Percentiles rank a stretch among this genome's conserved stretches.
phyloP scores from a whole-genome alignment of 805 yeast species.

The Pichia gijzeniarum region DNA sequence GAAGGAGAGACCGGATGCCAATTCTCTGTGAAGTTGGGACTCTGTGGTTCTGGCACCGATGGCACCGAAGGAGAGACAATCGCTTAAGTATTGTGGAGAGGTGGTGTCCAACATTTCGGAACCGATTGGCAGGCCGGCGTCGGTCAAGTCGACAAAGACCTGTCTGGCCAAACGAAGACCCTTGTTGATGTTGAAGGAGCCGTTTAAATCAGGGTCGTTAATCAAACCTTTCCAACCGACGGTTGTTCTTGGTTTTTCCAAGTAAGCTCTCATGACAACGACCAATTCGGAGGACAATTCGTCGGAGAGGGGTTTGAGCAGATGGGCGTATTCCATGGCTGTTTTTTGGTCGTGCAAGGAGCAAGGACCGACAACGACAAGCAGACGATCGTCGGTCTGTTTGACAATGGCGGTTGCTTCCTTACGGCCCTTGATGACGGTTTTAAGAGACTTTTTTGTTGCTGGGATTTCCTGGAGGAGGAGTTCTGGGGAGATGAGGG shows the following conservation, averaged over 20 bases:
- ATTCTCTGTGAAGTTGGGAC: slow-evolving; percentile 95
- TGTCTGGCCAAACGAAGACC: slow-evolving; percentile 85
- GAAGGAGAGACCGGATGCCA: slow-evolving; percentile 97
- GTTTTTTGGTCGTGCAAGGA: slow-evolving; percentile 89
- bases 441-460: slow-evolving; percentile 43
- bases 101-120: slow-evolving; percentile 98
- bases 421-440: slow-evolving; percentile 71
- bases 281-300: slow-evolving; percentile 72
- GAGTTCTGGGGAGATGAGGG: slow-evolving; percentile 87
- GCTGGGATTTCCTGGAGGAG: slow-evolving; percentile 82
- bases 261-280: slow-evolving; percentile 93
- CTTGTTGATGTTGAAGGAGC: slow-evolving; percentile 89
- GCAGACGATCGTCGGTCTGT: slow-evolving; percentile 73
- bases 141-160: slow-evolving; percentile 75
- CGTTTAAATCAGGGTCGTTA: slow-evolving; percentile 93
- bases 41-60: slow-evolving; percentile 99
- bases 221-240: slow-evolving; percentile 99
- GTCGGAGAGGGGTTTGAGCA: slow-evolving; percentile 59
- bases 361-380: slow-evolving; percentile 94
- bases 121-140: slow-evolving; percentile 82
- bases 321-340: slow-evolving; percentile 80
- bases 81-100: slow-evolving; percentile 92
- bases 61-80: slow-evolving; percentile 89
- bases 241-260: slow-evolving; percentile 97
- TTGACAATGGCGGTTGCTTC: slow-evolving; percentile 69